A percentile compares a stretch with the other conserved stretches of the same genome.
phyloP scores from a whole-genome alignment of 805 yeast genomes.

The Starmerella stellata region DNA sequence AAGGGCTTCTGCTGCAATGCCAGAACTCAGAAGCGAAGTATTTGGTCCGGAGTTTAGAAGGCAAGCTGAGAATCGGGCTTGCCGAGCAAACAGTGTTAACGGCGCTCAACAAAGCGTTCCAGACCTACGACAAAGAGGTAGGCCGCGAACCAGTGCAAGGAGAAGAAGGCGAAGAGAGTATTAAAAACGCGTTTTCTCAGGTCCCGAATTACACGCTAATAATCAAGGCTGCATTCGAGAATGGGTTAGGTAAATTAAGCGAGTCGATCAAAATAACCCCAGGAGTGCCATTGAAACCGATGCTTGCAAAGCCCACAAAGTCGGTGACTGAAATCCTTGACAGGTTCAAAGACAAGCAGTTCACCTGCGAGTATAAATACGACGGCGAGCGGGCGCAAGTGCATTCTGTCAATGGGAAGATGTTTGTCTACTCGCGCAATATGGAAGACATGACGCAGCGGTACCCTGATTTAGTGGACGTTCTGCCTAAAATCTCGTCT shows the following conservation, averaged over 20 bases:
- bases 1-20: conserved; percentile 69
- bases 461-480: conserved; percentile 73
- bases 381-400: conserved; percentile 97
- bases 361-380: conserved; percentile 91
- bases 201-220: conserved; percentile 77
- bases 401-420: conserved; percentile 48
- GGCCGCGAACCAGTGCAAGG: conserved; percentile 18
- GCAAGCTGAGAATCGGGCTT: conserved; percentile 77
- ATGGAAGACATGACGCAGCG: conserved; percentile 94
- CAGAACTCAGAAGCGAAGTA: conserved; percentile 77
- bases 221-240: conserved; percentile 42
- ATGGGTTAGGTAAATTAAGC: conserved; percentile 49
- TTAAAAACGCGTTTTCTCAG: conserved; percentile 75
- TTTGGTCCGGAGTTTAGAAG: conserved; percentile 75
- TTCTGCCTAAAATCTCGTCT: conserved; percentile 38
- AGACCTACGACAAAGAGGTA: conserved; percentile 35
- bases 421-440: conserved; percentile 75
- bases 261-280: conserved; percentile 64
- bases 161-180: conserved; percentile 26
- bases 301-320: conserved; percentile 96
- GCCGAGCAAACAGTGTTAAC: conserved; percentile 85
- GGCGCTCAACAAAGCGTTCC: conserved; percentile 68
- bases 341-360: conserved; percentile 63
- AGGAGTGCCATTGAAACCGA: conserved; percentile 89
- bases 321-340: conserved; percentile 83